Evolutionary conservation across 306 rosid genomes (phyloP), one percentile per base, ranked within the genome.

Genomic region (Cucurbita moschata): DNA sequence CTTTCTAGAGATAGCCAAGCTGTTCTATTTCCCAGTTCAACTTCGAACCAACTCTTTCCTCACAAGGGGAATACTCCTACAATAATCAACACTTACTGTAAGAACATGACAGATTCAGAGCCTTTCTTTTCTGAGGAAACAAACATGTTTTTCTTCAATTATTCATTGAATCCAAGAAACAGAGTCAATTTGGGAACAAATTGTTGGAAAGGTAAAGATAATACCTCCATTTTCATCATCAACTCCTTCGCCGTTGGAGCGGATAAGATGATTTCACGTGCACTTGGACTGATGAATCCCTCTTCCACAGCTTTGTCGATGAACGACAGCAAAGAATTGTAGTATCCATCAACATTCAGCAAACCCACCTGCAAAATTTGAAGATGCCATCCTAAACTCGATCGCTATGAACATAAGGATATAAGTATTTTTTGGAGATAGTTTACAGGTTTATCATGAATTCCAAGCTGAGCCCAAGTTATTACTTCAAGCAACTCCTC

Each of bases 391-490:
- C 26, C 26, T 26, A 26, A 26, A 26, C 26, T 1, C 26, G 2
- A 26, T 26, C 26, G 6, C 53, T 49, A 53, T 53, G 58, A 16
- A 53, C 58, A 64, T 9, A 64, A 40, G 52, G 19, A 49, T 9
- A 42, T 8, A 18, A 40, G 16, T 49, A 64, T 26, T n/a, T 26
- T 13, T 46, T 47, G 53, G 42, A 50, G 37, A 30, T 23, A 37
- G 74, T 21, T 76, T 79, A 88, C 94, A 74, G 94, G 94, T 80
- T 88, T 88, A 75, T 88, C 94, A 59, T 88, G 94, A 79, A 88
- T 88, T 77, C 94, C 94, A 65, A 88, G 94, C 79, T 88, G 94
- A 72, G 94, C 94, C 94, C 94, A 88, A n/a, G 94, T 88, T 79
- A 88, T 88, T 56, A 85, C 94, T 83, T 88, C 94, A 80, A 88